Base-by-base conservation (phyloP, 768 basidiomycete species). In the Trametes meyenii region DNA sequence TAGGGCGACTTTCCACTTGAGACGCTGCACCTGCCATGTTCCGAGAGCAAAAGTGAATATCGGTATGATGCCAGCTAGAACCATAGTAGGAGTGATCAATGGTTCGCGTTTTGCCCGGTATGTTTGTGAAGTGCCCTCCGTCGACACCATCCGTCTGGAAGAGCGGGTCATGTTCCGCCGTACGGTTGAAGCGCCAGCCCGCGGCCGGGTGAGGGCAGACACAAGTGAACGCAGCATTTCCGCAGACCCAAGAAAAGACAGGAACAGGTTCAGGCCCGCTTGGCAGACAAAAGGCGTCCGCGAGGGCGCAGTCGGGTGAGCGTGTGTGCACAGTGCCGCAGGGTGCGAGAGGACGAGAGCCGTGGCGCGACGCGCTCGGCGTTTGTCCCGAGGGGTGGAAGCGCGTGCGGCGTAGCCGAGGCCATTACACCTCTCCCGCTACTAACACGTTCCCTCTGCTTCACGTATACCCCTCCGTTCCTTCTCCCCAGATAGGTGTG, bases 1-100 rank as follows among this genome's bases (percentile, higher is more conserved):
- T 52, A 99, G 81, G 54, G 85, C 84, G 46, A 96, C 79, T 75
- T 99, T 99, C 97, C 97, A 99, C 72, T 92, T 85, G 33, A 98
- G 82, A 50, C 97, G 85, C 67, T 92, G 84, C 35, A 99, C 78
- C 75, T 99, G 97, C 96, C 96, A 98, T 19, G 86, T 84, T 17
- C 97, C 96, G 62, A 99, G 78, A 16, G 82, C 89, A 66, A 95
- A 94, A 0, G 94, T 94, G 71, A 97, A 87, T 62, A 98, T 77
- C 0, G 97, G 97, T 57, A 97, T 90, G 66, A 90, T 83, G 35
- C 92, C 92, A 61, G 95, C 77, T 33, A 94, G 74, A 19, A 91
- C 63, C 79, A 92, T 83, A 10, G 88, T 86, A 1, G 90, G 88
- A 44, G 77, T 90, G 16, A 89, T 70, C 79, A 85, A 85, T 57